phyloP scores from a whole-genome alignment of 305 asterid genomes.

The Fraxinus ornus region DNA sequence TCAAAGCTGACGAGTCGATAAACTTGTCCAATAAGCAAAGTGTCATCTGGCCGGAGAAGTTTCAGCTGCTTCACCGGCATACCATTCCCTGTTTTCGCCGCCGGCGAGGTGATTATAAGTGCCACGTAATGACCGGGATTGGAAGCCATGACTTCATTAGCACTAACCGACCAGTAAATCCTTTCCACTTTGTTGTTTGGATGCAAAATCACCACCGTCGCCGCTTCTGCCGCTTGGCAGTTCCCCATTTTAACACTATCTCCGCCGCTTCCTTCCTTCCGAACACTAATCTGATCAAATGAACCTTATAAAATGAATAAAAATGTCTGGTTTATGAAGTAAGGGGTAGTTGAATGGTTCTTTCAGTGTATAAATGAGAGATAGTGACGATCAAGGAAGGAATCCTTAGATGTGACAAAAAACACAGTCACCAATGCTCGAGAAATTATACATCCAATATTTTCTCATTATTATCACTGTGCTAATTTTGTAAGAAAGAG shows the following conservation, averaged over 20 bases:
- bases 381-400: slow-evolving; percentile 22
- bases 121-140: slow-evolving; percentile 86
- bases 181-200: slow-evolving; percentile 68
- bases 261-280: not conserved
- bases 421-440: slow-evolving; percentile 13
- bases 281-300: not conserved
- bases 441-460: slow-evolving; percentile 3
- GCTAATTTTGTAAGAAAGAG: not conserved
- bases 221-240: slow-evolving; percentile 90
- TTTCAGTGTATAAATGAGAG: slow-evolving; percentile 10
- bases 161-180: slow-evolving; percentile 63
- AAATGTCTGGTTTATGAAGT: not conserved
- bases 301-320: not conserved
- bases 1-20: slow-evolving; percentile 72
- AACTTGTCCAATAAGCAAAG: slow-evolving; percentile 65
- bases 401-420: slow-evolving; percentile 31
- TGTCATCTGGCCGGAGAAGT: slow-evolving; percentile 74
- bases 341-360: slow-evolving; percentile 11
- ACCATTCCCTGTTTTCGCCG: slow-evolving; percentile 39
- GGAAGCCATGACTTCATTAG: slow-evolving; percentile 60
- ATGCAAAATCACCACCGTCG: slow-evolving; percentile 69
- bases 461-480: not conserved
- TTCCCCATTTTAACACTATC: slow-evolving; percentile 53
- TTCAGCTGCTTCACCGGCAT: slow-evolving; percentile 59
- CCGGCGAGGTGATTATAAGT: slow-evolving; percentile 38